Evolutionary conservation across 495 filamentous ascomycete genomes (phyloP).

Genomic region (Xylaria palmicola): DNA sequence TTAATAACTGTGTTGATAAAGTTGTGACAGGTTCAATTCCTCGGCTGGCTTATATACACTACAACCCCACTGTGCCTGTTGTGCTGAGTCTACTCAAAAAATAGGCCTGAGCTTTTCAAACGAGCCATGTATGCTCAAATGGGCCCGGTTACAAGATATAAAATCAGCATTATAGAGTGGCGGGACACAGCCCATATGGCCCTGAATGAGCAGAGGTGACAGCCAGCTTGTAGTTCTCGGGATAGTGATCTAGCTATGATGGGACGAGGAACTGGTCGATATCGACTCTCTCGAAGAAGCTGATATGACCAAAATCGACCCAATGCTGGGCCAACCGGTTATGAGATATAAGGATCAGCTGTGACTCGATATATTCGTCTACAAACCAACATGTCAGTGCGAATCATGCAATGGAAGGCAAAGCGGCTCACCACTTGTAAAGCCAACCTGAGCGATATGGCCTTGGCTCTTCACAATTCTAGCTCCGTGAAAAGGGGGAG

Average conservation of each 20-base stretch:
- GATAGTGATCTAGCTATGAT: conserved; percentile 3
- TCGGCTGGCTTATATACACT: no score
- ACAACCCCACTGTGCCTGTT: no score
- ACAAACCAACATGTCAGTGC: conserved; percentile 6
- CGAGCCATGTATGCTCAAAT: no score
- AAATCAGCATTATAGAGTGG: no score
- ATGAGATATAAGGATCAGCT: conserved; percentile 76
- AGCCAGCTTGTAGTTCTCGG: no score
- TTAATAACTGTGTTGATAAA: no score
- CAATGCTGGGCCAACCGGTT: conserved; percentile 81
- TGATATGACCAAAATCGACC: conserved; percentile 75
- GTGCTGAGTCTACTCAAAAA: no score
- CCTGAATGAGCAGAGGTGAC: no score
- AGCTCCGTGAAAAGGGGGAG: conserved; percentile 69
- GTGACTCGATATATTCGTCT: conserved; percentile 72
- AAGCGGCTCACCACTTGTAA: conserved; percentile 60
- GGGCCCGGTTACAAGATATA: no score
- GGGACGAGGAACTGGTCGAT: conserved; percentile 58
- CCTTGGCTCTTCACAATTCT: conserved; percentile 73
- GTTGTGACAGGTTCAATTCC: no score
- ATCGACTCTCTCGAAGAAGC: conserved; percentile 75
- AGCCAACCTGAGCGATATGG: conserved; percentile 72
- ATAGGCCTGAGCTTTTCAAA: no score
- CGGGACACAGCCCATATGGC: no score
- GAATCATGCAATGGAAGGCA: background rate